phyloP scores from a whole-genome alignment of 2,329 filamentous ascomycete species.

The Colletotrichum sp. region DNA sequence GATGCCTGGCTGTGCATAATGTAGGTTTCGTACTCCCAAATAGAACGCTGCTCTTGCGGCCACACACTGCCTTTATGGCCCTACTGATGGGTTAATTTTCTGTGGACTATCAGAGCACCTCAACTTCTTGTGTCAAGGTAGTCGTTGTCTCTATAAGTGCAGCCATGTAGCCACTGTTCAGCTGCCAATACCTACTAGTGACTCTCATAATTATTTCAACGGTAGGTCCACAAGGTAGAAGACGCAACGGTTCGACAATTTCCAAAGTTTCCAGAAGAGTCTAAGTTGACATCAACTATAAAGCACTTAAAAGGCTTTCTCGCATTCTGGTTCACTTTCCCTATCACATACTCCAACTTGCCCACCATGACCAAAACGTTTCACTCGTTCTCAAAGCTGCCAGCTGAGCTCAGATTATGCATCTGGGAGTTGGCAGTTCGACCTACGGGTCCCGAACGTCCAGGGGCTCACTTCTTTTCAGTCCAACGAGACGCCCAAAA shows the following conservation, averaged over 20 bases:
- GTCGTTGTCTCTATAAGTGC: background rate
- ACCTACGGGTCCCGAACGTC: background rate
- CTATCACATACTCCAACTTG: background rate
- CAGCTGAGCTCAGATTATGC: background rate
- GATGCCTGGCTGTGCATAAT: background rate
- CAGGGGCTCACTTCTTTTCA: background rate
- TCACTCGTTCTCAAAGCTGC: background rate
- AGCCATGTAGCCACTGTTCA: background rate
- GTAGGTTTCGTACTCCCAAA: background rate
- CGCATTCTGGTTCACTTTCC: background rate
- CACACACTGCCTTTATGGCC: background rate
- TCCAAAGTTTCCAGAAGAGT: background rate
- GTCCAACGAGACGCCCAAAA: background rate
- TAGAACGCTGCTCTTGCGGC: background rate
- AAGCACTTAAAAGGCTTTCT: background rate
- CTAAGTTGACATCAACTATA: background rate
- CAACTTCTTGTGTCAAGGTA: too few species aligned
- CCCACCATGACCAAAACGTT: background rate
- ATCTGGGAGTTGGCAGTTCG: background rate
- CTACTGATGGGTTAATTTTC: too few species aligned
- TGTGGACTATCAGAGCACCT: too few species aligned
- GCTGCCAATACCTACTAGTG: fast-evolving
- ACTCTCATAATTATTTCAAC: fast-evolving
- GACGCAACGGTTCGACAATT: background rate
- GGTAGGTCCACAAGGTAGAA: background rate